phyloP scores from a whole-genome alignment of 768 basidiomycete species.

The Russula foetens region DNA sequence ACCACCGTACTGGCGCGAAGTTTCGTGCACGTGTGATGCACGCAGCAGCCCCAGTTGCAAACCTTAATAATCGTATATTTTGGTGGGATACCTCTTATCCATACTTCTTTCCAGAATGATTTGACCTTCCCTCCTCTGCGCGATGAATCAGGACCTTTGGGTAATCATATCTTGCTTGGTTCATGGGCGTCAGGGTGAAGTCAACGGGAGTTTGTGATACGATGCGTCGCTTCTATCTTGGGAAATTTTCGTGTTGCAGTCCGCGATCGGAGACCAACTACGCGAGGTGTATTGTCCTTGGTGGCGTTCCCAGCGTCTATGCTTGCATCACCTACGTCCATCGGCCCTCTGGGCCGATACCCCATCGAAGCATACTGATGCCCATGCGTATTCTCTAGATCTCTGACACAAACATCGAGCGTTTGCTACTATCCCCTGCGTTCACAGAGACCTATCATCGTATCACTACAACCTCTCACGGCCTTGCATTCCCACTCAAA shows the following conservation, averaged over 20 bases:
- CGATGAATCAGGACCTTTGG: background rate
- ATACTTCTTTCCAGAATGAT: background rate
- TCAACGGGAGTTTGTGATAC: background rate
- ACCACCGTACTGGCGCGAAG: background rate
- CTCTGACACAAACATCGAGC: constrained; percentile 43
- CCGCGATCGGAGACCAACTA: background rate
- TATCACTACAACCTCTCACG: constrained; percentile 50
- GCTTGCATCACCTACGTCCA: background rate
- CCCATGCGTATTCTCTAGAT: constrained; percentile 37
- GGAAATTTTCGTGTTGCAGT: background rate
- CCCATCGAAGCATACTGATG: constrained; percentile 2
- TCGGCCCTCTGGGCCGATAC: background rate
- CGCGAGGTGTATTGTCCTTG: background rate
- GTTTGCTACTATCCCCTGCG: constrained; percentile 54
- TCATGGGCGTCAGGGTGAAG: background rate
- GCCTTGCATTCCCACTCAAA: constrained; percentile 68
- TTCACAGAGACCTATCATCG: constrained; percentile 56
- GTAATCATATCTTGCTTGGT: background rate
- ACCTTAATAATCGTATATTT: background rate
- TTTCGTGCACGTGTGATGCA: background rate
- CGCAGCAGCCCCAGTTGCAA: background rate
- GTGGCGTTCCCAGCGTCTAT: constrained; percentile 7
- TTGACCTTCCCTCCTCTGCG: background rate
- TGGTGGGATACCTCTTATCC: background rate
- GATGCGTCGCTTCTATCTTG: background rate